Conservation (phyloP, 306 rosid genomes). For the Comarum palustre region DNA sequence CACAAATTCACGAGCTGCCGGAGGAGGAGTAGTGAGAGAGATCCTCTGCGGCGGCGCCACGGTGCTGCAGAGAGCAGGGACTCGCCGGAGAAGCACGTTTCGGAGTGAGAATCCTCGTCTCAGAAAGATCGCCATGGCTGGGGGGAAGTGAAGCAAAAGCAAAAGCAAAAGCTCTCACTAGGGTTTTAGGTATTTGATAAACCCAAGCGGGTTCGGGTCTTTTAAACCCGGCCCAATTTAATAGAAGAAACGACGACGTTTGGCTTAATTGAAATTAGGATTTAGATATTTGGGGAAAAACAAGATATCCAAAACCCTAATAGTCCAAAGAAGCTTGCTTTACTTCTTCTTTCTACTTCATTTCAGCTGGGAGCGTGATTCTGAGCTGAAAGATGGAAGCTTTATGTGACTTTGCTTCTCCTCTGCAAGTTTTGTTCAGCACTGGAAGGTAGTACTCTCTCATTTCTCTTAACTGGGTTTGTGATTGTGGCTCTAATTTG, state of each 20-base stretch:
- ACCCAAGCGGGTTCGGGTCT: constrained; percentile 15
- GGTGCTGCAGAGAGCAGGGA: constrained; percentile 27
- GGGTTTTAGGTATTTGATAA: constrained; percentile 34
- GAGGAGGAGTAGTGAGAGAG: constrained; percentile 31
- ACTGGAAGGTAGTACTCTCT: constrained; percentile 25
- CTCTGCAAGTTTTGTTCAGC: constrained; percentile 12
- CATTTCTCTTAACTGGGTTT: background rate
- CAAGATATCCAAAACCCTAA: constrained; percentile 22
- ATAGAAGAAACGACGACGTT: background rate
- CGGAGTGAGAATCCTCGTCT: constrained; percentile 57
- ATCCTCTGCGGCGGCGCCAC: constrained; percentile 21
- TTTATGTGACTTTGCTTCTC: constrained; percentile 20
- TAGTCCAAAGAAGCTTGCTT: background rate
- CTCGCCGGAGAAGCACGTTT: constrained; percentile 42
- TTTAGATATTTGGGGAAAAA: background rate
- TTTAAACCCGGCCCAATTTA: background rate
- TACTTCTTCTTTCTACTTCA: background rate
- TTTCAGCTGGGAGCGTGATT: background rate
- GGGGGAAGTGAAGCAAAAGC: background rate
- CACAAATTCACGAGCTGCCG: constrained; percentile 31
- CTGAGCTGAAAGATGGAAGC: constrained; percentile 29
- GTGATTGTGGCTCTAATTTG: background rate
- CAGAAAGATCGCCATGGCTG: constrained; percentile 49
- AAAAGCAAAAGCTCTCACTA: background rate
- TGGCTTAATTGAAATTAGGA: background rate